Evolutionary conservation across 2,329 filamentous ascomycete species (phyloP).

Genomic region (Verticillium klebahnii): DNA sequence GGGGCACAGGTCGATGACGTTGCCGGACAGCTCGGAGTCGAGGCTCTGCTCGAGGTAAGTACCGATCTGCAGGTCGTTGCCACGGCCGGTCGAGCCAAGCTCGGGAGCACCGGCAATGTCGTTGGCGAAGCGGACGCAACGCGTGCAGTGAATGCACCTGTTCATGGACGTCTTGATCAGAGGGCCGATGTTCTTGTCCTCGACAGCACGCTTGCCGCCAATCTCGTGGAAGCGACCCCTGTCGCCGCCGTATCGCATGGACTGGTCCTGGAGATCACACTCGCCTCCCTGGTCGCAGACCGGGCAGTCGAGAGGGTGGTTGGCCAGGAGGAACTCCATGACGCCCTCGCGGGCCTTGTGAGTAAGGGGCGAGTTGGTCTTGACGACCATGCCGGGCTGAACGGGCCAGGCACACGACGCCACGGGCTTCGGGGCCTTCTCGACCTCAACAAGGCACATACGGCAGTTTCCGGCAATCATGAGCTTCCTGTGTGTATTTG

Average conservation of each 20-base stretch:
- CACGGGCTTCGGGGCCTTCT: slow-evolving; percentile 92
- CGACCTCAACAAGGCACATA: slow-evolving; percentile 99
- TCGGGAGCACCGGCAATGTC: slow-evolving; percentile 95
- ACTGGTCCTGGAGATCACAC: slow-evolving; percentile 98
- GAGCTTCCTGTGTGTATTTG: slow-evolving; percentile 65
- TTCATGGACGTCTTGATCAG: slow-evolving; percentile 99
- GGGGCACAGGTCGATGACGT: slow-evolving; percentile 96
- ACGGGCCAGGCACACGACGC: slow-evolving; percentile 99
- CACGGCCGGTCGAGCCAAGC: slow-evolving; percentile 88
- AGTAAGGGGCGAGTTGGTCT: slow-evolving; percentile 92
- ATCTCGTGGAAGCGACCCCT: slow-evolving; percentile 95
- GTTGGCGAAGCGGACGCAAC: slow-evolving; percentile 96
- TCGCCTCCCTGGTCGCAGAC: slow-evolving; percentile 99
- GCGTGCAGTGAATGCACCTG: slow-evolving; percentile 97
- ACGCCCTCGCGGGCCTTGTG: slow-evolving; percentile 98
- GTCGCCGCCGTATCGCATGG: slow-evolving; percentile 96
- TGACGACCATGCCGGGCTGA: slow-evolving; percentile 97
- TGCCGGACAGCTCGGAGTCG: slow-evolving; percentile 91
- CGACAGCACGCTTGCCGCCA: slow-evolving; percentile 91
- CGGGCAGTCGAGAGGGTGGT: slow-evolving; percentile 93
- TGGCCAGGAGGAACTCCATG: slow-evolving; percentile 97
- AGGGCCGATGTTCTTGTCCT: slow-evolving; percentile 99
- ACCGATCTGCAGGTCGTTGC: slow-evolving; percentile 96
- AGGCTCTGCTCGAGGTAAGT: slow-evolving; percentile 95
- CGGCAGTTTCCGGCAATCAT: slow-evolving; percentile 99